These are phyloP conservation scores for Eucalyptus coolabah DNA, from an alignment of 345 rosid species.

Conservation along the genomic window DNA sequence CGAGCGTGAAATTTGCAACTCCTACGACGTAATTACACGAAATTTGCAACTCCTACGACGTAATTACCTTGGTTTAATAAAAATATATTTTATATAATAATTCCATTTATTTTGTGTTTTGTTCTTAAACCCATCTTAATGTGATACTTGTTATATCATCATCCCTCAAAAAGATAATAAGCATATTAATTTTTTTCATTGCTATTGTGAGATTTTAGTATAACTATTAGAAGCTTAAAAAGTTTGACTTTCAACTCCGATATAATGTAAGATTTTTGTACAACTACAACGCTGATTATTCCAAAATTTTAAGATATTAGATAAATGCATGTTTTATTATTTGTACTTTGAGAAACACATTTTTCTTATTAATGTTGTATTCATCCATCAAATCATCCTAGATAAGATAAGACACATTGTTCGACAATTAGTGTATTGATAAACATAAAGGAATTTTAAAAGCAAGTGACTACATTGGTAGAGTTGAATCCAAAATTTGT, in stretches of 20 bases:
- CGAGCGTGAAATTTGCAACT: neutral
- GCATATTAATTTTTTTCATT: neutral
- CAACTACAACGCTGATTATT: too few relatives aligned
- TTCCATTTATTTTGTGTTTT: neutral
- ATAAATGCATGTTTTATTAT: too few relatives aligned
- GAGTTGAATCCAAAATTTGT: neutral
- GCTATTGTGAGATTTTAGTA: too few relatives aligned
- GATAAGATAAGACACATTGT: neutral
- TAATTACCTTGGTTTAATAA: neutral
- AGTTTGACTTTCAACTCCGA: fast-evolving
- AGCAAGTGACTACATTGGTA: fast-evolving
- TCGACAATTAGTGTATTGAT: too few relatives aligned
- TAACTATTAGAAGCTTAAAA: fast-evolving
- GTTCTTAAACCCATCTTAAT: neutral
- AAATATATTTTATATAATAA: neutral
- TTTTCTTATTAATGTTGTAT: neutral
- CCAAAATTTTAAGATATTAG: too few relatives aligned
- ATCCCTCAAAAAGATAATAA: fast-evolving
- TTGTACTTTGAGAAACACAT: neutral
- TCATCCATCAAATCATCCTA: neutral
- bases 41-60: fast-evolving
- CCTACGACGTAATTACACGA: neutral
- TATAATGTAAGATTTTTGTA: too few relatives aligned
- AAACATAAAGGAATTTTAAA: too few relatives aligned
- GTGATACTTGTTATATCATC: fast-evolving